A percentile compares a stretch with the other conserved stretches of the same genome.
Conservation (phyloP, 306 rosid species). For the Quercus aquifolioides region DNA sequence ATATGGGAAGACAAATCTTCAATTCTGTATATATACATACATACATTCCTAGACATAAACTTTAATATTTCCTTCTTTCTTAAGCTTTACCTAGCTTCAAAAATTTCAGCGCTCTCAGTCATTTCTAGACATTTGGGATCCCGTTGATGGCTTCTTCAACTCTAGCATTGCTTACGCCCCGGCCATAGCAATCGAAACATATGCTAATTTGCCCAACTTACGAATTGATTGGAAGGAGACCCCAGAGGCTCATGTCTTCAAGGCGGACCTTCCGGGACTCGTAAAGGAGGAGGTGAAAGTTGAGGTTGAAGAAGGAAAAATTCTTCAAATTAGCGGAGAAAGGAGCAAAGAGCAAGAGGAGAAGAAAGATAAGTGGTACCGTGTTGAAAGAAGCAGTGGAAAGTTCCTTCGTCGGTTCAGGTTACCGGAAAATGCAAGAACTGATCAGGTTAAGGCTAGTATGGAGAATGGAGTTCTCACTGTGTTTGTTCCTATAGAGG, state of each 20-base stretch:
- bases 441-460: conserved; percentile 11
- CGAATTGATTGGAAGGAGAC: conserved; percentile 22
- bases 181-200: background rate
- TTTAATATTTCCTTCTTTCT: too few relatives aligned
- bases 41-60: too few relatives aligned
- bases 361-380: conserved; percentile 10
- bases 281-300: conserved; percentile 17
- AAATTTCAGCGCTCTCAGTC: too few relatives aligned
- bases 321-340: conserved; percentile 15
- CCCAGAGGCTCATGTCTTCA: conserved; percentile 12
- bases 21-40: too few relatives aligned
- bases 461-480: conserved; percentile 15
- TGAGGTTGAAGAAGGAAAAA: conserved; percentile 15
- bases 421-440: conserved; percentile 4
- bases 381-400: conserved; percentile 11
- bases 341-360: conserved; percentile 12
- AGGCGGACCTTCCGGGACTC: conserved; percentile 15
- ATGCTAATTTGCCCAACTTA: background rate
- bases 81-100: too few relatives aligned
- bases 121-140: conserved; percentile 15
- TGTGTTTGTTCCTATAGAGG: background rate
- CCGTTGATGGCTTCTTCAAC: conserved; percentile 2
- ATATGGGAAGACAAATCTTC: too few relatives aligned
- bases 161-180: too few relatives aligned
- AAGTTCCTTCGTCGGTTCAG: conserved; percentile 18